A percentile compares a stretch with the other conserved stretches of the same genome.
phyloP scores from a whole-genome alignment of 495 filamentous ascomycete species.

The Penicillium angulare region DNA sequence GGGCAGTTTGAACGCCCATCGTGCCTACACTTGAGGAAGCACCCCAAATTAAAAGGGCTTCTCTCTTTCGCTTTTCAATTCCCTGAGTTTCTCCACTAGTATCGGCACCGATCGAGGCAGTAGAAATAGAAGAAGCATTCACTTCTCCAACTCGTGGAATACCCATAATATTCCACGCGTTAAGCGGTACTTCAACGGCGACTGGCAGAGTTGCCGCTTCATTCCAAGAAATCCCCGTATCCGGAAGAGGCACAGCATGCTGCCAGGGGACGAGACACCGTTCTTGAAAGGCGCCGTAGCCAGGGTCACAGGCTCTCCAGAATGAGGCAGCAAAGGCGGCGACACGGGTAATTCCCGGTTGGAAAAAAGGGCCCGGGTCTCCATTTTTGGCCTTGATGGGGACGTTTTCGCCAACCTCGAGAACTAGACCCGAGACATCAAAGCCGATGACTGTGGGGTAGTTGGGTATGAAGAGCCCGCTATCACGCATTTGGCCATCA shows the following conservation, averaged over 20 bases:
- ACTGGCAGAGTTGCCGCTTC: constrained; percentile 46
- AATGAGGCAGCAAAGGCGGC: constrained; percentile 39
- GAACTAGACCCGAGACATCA: constrained; percentile 45
- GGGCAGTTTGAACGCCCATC: constrained; percentile 44
- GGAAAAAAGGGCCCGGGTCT: constrained; percentile 10
- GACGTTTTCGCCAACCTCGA: constrained; percentile 42
- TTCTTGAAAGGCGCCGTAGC: constrained; percentile 50
- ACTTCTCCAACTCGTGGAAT: constrained; percentile 21
- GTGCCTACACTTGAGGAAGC: constrained; percentile 46
- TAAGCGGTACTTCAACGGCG: constrained; percentile 32
- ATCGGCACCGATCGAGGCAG: neutral
- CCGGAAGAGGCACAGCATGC: constrained; percentile 36
- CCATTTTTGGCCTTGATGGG: constrained; percentile 21
- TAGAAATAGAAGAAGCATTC: constrained; percentile 3
- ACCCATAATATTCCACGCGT: constrained; percentile 31
- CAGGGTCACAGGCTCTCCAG: constrained; percentile 34
- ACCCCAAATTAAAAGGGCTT: constrained; percentile 46
- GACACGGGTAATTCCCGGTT: constrained; percentile 41
- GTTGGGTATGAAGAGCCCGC: constrained; percentile 36
- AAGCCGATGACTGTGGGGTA: constrained; percentile 49
- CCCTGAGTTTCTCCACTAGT: neutral
- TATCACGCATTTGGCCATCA: constrained; percentile 37
- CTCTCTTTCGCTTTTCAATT: constrained; percentile 18
- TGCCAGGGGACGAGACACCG: constrained; percentile 37
- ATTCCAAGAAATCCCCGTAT: constrained; percentile 36